Base-by-base conservation (phyloP, 2,329 filamentous ascomycete genomes). In the Aspergillus fructus region DNA sequence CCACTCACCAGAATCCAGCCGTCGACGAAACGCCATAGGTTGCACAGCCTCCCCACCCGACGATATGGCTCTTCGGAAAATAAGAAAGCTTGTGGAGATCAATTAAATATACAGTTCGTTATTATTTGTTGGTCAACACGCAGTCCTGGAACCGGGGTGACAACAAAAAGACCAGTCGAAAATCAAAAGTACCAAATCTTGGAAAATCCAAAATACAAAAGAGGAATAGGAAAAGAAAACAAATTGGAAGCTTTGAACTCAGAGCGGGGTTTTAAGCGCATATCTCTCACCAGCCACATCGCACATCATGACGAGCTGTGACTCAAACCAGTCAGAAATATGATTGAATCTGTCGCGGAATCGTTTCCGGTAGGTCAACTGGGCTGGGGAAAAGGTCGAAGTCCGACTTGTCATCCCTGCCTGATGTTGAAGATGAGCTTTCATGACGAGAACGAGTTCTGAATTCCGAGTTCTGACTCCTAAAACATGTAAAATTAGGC, bases 321-420 rank as follows among this genome's bases (percentile, higher is more conserved):
- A 48, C 41, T 41, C 50, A 48, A 58, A 56, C 53, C 53, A 51
- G 49, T 56, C 57, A 55, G 49, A 56, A 40, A 37, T 27, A 56
- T 51, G 43, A 48, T 56, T 40, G 45, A 57, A 57, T 53, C 49
- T 49, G 54, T 30, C 64, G 61, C 59, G 63, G 62, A 64, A 62
- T 15, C 41, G 42, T 17, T 53, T 52, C 65, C 63, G 64, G 65
- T 59, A 66, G 64, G 66, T 66, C 64, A 62, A 53, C 40, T 51
- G 37, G 56, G 58, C 50, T 41, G 60, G 43, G 34, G 50, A 42
- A 19, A 58, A 56, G 61, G 55, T 58, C 58, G 17, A 60, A 55
- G 51, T 61, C 55, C 51, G 48, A 58, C 53, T 55, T 53, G 43
- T 52, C 39, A 41, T 46, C 21, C 55, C 51, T 54, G 42, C 23